A percentile compares a stretch with the other conserved stretches of the same genome.
These are phyloP conservation scores for Paecilomyces sp. DNA, from an alignment of 2,329 filamentous ascomycete species.

Conservation along the genomic window DNA sequence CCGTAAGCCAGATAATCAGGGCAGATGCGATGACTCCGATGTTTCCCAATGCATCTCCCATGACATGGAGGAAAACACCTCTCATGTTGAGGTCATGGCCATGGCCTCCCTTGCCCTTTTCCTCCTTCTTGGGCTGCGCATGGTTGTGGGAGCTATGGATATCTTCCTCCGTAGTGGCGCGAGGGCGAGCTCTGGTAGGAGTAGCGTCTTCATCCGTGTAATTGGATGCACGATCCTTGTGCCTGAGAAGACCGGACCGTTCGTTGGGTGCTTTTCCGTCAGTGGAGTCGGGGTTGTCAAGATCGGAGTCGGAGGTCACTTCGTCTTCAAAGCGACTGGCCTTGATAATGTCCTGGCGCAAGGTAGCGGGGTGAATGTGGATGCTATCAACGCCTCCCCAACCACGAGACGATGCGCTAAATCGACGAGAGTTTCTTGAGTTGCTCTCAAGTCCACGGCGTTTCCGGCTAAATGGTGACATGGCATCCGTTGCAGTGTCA, in stretches of 20 bases:
- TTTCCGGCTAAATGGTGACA: slow-evolving; percentile 23
- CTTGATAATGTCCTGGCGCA: slow-evolving; percentile 86
- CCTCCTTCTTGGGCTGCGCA: slow-evolving; percentile 57
- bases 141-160: slow-evolving; percentile 72
- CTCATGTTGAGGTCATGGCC: slow-evolving; percentile 80
- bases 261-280: slow-evolving; percentile 42
- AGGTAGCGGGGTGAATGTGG: slow-evolving; percentile 80
- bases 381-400: slow-evolving; percentile 59
- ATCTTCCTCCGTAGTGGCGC: slow-evolving; percentile 20
- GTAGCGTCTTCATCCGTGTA: slow-evolving; percentile 23
- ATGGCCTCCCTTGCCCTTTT: slow-evolving; percentile 45
- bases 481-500: slow-evolving; percentile 16
- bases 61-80: slow-evolving; percentile 60
- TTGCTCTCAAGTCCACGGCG: slow-evolving; percentile 18
- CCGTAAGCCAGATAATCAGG: slow-evolving; percentile 84
- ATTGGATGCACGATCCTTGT: slow-evolving; percentile 32
- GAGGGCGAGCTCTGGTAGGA: slow-evolving; percentile 5
- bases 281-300: slow-evolving; percentile 42
- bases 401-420: slow-evolving; percentile 47
- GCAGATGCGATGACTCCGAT: slow-evolving; percentile 53
- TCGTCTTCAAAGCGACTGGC: slow-evolving; percentile 60
- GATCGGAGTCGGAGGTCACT: slow-evolving; percentile 47
- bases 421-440: slow-evolving; percentile 23
- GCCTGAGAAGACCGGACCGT: slow-evolving; percentile 28
- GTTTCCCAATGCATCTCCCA: slow-evolving; percentile 42